Evolutionary conservation across 257 asterid genomes (phyloP), one percentile per base, ranked within the genome.

Genomic region (Eustoma russellianum): DNA sequence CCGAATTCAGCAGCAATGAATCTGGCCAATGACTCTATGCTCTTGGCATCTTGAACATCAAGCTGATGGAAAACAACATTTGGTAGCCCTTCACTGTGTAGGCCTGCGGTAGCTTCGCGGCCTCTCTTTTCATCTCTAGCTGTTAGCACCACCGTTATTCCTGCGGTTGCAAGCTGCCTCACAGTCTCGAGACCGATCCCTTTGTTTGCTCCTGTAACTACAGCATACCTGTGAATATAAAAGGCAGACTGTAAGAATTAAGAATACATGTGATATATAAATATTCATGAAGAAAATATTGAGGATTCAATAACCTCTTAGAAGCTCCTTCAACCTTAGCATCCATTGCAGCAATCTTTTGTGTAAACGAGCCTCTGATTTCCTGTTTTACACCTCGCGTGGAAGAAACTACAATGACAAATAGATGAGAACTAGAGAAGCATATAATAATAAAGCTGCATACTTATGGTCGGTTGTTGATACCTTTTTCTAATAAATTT

Each of bases 181-280:
- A 66, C 94, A 5, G 87, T 83, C 75, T 87, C 93, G 3, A 79
- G 53, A 17, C 94, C 94, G n/a, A 84, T 87, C 41, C 94, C 96
- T 69, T 77, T 82, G 82, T 87, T 87, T 6, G 89, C 96, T 65
- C 96, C 96, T 3, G 90, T 88, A 38, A 88, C 93, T 33, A 84
- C 86, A 15, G 90, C 96, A 59, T 69, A 74, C 74, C 96, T 83
- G 57, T 9, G 41, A 50, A 52, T 49, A 28, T n/a, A 17, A 49
- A 41, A 17, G 16, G 13, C 55, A 12, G 49, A 51, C 38, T 45
- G 40, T 30, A 6, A 15, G 30, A 17, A 6, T 5, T 5, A 47
- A 14, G 11, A 5, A 50, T 9, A 7, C 19, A 13, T 46, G n/a
- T 52, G 17, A n/a, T 19, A 15, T 33, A 33, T 18, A 33, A 5